Evolutionary conservation across 2,329 filamentous ascomycete species (phyloP).

Genomic region (Aschersonia sp.): DNA sequence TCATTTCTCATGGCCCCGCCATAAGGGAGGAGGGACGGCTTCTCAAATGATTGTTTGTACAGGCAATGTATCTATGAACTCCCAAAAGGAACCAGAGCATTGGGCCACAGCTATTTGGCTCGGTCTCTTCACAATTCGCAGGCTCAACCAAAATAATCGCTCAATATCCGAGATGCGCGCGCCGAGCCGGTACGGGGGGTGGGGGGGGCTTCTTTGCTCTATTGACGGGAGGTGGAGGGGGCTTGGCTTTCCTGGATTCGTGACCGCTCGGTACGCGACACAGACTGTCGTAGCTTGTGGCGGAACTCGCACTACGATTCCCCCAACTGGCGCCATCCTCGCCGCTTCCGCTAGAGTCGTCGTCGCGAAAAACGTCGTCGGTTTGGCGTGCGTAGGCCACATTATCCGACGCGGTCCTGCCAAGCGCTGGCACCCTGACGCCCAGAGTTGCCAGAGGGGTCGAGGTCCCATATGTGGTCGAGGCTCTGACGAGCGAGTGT

Average conservation of each 20-base stretch:
- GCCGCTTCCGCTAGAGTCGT: slow-evolving; percentile 34
- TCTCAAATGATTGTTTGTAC: not conserved
- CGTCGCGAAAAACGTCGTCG: slow-evolving; percentile 33
- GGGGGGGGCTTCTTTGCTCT: slow-evolving; percentile 27
- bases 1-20: slow-evolving; percentile 1
- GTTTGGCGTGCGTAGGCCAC: slow-evolving; percentile 13
- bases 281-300: slow-evolving; percentile 40
- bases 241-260: slow-evolving; percentile 37
- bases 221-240: slow-evolving; percentile 35
- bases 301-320: slow-evolving; percentile 37
- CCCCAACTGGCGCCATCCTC: slow-evolving; percentile 36
- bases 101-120: no score
- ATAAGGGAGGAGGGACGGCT: not conserved
- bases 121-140: no score
- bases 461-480: slow-evolving; percentile 1
- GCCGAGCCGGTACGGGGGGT: slow-evolving; percentile 17
- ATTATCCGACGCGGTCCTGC: slow-evolving; percentile 24
- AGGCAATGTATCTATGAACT: not conserved
- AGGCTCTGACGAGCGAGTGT: slow-evolving; percentile 1
- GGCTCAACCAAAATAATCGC: not conserved
- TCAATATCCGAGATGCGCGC: slow-evolving; percentile 11
- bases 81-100: no score
- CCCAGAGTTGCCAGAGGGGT: slow-evolving; percentile 6
- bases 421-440: slow-evolving; percentile 24
- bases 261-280: slow-evolving; percentile 3